Base-by-base conservation (phyloP, 106 monocot genomes). In the Apostasia shenzhenica region DNA sequence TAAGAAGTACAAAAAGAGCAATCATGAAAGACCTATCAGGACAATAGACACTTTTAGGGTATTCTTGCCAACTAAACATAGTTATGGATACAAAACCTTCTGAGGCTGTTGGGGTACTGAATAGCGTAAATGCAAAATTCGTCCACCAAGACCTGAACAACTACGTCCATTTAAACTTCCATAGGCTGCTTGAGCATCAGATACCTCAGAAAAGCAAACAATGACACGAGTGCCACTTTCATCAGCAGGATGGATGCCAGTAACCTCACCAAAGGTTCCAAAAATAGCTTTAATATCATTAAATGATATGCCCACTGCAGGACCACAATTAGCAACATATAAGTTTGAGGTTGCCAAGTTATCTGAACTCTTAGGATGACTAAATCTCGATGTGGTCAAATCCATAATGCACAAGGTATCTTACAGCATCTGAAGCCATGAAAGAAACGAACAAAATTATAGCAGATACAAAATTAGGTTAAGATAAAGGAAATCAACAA, bases 321-420 rank as follows among this genome's bases (percentile, higher is more conserved):
- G 90, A 11, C 93, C 99, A 66, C 92, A 99, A 80, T 99, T 99
- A 49, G 93, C 90, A 13, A 99, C 99, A 76, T 85, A 99, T 6
- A 99, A 76, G 48, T 85, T 93, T 14, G 90, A 56, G 45, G 75
- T 87, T 12, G 52, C 48, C 10, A 64, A 66, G 44, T 39, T 1
- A 14, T 55, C 61, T 14, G 47, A 59, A 10, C 48, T 74, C 65
- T 76, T 80, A 0, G 67, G 82, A 59, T 72, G 71, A 9, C 55
- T 67, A 60, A 80, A 89, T 54, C 72, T 76, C 41, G 77, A 60
- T 9, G 55, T 64, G 47, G 41, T 67, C 66, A 51, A 66, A 41
- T 48, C 57, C 70, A 69, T 46, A 5, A 48, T 3, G 61, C 14
- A 69, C 8, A 41, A 40, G 2, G 37, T 37, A 49, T 61, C 12